Evolutionary conservation across 2,329 filamentous ascomycete species (phyloP).

Genomic region (Akanthomyces muscarius): DNA sequence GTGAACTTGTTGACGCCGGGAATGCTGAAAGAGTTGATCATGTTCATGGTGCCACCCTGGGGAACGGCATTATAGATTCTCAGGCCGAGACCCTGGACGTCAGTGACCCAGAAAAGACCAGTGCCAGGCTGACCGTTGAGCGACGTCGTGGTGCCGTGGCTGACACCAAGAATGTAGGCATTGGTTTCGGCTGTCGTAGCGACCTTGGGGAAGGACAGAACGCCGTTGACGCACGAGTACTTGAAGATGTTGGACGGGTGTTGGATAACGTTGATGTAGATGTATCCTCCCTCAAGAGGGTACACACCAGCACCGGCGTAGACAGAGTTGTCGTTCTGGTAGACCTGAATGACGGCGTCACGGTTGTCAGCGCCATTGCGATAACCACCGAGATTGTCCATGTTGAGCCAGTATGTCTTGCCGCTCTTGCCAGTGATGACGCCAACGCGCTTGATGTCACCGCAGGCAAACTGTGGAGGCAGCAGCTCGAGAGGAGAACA

Average conservation of each 20-base stretch:
- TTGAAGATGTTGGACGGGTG: slow-evolving; percentile 55
- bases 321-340: slow-evolving; percentile 41
- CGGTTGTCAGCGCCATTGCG: slow-evolving; percentile 32
- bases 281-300: slow-evolving; percentile 45
- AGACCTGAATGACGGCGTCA: slow-evolving; percentile 43
- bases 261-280: slow-evolving; percentile 50
- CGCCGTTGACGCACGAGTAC: slow-evolving; percentile 49
- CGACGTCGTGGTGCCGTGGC: slow-evolving; percentile 54
- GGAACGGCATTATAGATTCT: slow-evolving; percentile 52
- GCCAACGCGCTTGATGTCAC: slow-evolving; percentile 42
- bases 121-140: slow-evolving; percentile 50
- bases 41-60: slow-evolving; percentile 40
- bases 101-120: slow-evolving; percentile 53
- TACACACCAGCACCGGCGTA: slow-evolving; percentile 46
- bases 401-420: slow-evolving; percentile 43
- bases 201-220: slow-evolving; percentile 51
- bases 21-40: slow-evolving; percentile 49
- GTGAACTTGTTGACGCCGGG: slow-evolving; percentile 53
- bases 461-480: slow-evolving; percentile 40
- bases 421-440: slow-evolving; percentile 49
- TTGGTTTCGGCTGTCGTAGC: slow-evolving; percentile 46
- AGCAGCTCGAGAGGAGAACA: slow-evolving; percentile 42
- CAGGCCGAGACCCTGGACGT: slow-evolving; percentile 50
- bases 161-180: slow-evolving; percentile 51
- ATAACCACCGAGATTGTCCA: slow-evolving; percentile 39